Conservation (phyloP, 805 yeast species). For the Saturnispora ahearnii region DNA sequence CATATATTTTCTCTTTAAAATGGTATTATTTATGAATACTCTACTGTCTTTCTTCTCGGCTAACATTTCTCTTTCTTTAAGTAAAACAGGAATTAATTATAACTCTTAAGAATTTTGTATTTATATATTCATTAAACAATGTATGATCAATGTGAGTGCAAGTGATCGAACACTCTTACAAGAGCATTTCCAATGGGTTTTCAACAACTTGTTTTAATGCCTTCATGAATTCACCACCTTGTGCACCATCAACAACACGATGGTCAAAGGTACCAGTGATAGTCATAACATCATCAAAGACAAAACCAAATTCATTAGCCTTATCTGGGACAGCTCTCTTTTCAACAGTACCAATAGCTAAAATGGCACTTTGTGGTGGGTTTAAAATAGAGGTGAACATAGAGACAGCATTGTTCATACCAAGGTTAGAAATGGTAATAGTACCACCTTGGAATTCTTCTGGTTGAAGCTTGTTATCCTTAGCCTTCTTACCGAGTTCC, state of each 20-base stretch:
- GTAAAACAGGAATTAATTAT: slow-evolving; percentile 1
- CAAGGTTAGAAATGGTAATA: slow-evolving; percentile 95
- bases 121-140: not conserved
- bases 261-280: slow-evolving; percentile 98
- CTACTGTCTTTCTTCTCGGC: too few species aligned
- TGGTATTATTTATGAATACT: too few species aligned
- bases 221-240: slow-evolving; percentile 94
- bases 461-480: slow-evolving; percentile 84
- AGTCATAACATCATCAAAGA: slow-evolving; percentile 83
- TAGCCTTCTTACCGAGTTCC: slow-evolving; percentile 94
- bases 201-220: slow-evolving; percentile 86
- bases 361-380: slow-evolving; percentile 93
- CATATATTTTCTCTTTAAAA: too few species aligned
- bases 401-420: slow-evolving; percentile 94
- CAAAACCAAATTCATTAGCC: slow-evolving; percentile 82
- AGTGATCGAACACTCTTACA: slow-evolving; percentile 35
- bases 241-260: slow-evolving; percentile 93
- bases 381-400: slow-evolving; percentile 93
- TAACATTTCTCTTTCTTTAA: not conserved
- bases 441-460: slow-evolving; percentile 99
- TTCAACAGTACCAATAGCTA: slow-evolving; percentile 90
- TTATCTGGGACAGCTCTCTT: slow-evolving; percentile 91
- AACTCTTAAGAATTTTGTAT: not conserved
- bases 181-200: slow-evolving; percentile 89
- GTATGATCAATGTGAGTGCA: not conserved